Conservation (phyloP, 2,329 filamentous ascomycete species). For the Berkeleyomyces rouxiae region DNA sequence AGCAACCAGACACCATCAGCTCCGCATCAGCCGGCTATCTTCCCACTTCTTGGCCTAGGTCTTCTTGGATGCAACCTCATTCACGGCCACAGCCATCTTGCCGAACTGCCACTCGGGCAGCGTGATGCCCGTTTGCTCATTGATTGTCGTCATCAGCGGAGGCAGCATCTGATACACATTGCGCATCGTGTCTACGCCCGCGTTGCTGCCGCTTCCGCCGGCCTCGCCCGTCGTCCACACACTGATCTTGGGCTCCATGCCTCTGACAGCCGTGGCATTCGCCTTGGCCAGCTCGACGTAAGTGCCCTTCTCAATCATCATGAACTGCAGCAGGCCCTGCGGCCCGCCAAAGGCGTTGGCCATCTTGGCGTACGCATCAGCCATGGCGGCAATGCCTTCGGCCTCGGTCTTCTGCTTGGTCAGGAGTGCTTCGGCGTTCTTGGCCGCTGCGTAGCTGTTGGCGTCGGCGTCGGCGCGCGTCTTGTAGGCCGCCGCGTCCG, state of each 20-base stretch:
- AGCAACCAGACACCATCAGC: background rate
- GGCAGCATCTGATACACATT: conserved; percentile 76
- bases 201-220: conserved; percentile 18
- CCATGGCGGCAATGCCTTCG: conserved; percentile 60
- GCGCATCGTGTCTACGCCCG: conserved; percentile 45
- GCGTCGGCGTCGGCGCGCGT: conserved; percentile 31
- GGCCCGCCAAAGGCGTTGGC: conserved; percentile 60
- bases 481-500: conserved; percentile 34
- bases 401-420: conserved; percentile 54
- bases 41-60: background rate
- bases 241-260: conserved; percentile 75
- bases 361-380: conserved; percentile 61
- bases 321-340: conserved; percentile 60
- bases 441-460: conserved; percentile 22
- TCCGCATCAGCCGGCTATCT: background rate
- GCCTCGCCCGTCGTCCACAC: conserved; percentile 67
- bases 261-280: conserved; percentile 58
- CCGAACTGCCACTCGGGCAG: conserved; percentile 64
- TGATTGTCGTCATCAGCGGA: conserved; percentile 67
- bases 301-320: conserved; percentile 74
- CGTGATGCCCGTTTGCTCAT: conserved; percentile 73
- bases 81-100: conserved; percentile 21
- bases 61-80: conserved; percentile 17
- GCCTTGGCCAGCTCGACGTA: conserved; percentile 63
- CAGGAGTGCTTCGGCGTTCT: conserved; percentile 42